phyloP scores from a whole-genome alignment of 179 eudicot genomes.

The Corrigiola litoralis region DNA sequence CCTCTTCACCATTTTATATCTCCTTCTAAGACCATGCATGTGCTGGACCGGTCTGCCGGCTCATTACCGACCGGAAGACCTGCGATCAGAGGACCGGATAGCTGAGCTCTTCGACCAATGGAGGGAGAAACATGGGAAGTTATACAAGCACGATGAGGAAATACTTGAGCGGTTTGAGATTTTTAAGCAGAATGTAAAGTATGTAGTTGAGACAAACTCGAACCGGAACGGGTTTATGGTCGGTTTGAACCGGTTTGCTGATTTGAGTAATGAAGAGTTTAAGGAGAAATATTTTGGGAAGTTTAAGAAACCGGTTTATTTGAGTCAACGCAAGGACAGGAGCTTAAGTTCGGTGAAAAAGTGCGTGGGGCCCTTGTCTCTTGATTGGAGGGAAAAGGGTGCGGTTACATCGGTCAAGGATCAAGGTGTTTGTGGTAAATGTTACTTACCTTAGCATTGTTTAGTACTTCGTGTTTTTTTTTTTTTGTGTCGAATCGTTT shows the following conservation, averaged over 20 bases:
- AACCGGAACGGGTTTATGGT: constrained; percentile 32
- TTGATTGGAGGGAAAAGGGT: constrained; percentile 37
- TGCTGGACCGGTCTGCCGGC: constrained; percentile 26
- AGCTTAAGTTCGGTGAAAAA: neutral
- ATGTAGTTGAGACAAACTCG: constrained; percentile 34
- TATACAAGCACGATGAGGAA: constrained; percentile 33
- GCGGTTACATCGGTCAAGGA: constrained; percentile 34
- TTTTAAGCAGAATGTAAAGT: constrained; percentile 46
- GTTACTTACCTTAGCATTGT: neutral
- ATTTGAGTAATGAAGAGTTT: constrained; percentile 68
- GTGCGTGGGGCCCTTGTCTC: constrained; percentile 26
- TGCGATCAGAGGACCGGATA: constrained; percentile 32
- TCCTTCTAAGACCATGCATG: constrained; percentile 22
- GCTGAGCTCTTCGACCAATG: constrained; percentile 49
- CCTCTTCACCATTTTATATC: constrained; percentile 22
- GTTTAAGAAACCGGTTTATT: neutral
- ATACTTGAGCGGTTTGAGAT: constrained; percentile 35
- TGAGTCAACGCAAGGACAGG: neutral
- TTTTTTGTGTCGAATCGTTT: neutral
- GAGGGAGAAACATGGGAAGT: constrained; percentile 43
- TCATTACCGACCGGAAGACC: constrained; percentile 32
- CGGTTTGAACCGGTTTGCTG: constrained; percentile 70
- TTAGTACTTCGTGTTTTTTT: neutral
- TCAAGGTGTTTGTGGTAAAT: constrained; percentile 37
- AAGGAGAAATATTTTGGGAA: constrained; percentile 28